Conservation (phyloP, 768 basidiomycete genomes). For the Heimioporus sp. region DNA sequence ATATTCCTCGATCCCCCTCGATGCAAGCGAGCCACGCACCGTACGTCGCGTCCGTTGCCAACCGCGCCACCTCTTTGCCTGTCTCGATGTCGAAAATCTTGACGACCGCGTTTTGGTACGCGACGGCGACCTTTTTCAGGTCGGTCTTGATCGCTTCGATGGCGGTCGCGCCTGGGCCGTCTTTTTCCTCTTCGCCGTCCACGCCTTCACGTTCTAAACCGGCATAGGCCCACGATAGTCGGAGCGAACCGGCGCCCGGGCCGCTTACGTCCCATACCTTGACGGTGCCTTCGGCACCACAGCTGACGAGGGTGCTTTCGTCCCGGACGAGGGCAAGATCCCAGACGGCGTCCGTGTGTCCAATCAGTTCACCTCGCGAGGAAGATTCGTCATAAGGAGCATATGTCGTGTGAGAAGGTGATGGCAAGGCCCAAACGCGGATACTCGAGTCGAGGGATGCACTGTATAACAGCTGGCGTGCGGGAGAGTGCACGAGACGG, state of each 20-base stretch:
- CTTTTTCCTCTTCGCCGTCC: slow-evolving; percentile 46
- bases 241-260: slow-evolving; percentile 57
- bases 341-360: slow-evolving; percentile 97
- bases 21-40: slow-evolving; percentile 36
- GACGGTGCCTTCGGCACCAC: slow-evolving; percentile 87
- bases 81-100: slow-evolving; percentile 91
- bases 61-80: slow-evolving; percentile 69
- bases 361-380: slow-evolving; percentile 76
- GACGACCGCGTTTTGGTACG: slow-evolving; percentile 84
- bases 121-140: slow-evolving; percentile 84
- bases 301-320: slow-evolving; percentile 82
- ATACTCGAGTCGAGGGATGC: slow-evolving; percentile 94
- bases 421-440: slow-evolving; percentile 84
- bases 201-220: slow-evolving; percentile 51
- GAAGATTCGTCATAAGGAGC: slow-evolving; percentile 84
- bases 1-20: neutral
- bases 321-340: slow-evolving; percentile 85
- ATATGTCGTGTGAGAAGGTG: slow-evolving; percentile 80
- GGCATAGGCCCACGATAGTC: slow-evolving; percentile 76
- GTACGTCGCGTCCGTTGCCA: slow-evolving; percentile 58
- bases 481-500: slow-evolving; percentile 74
- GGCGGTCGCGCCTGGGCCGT: slow-evolving; percentile 66
- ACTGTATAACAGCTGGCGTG: slow-evolving; percentile 79
- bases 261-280: slow-evolving; percentile 92
- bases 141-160: slow-evolving; percentile 83